Conservation (phyloP, 2,329 filamentous ascomycete species). For the Ambrosiella cleistominuta region DNA sequence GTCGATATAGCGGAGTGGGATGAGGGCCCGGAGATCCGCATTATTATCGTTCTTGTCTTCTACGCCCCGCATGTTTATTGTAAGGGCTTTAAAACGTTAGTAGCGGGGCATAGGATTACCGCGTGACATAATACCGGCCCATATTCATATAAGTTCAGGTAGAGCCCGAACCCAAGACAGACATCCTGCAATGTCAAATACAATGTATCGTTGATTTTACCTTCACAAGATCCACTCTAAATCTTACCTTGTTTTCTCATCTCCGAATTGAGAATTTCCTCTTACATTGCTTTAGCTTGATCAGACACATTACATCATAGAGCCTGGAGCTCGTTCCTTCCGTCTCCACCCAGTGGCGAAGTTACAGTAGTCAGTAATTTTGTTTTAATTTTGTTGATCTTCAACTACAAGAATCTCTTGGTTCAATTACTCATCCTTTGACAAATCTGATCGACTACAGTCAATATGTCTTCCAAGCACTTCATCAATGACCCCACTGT, state of each 20-base stretch:
- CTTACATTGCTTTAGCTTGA: background rate
- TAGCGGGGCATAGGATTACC: background rate
- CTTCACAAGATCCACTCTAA: background rate
- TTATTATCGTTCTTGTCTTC: background rate
- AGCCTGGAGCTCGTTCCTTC: background rate
- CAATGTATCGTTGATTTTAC: background rate
- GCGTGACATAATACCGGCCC: background rate
- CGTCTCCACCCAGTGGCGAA: background rate
- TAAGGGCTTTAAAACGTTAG: background rate
- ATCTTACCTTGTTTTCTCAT: background rate
- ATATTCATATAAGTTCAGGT: background rate
- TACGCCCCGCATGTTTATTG: background rate
- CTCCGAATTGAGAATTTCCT: background rate
- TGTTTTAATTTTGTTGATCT: background rate
- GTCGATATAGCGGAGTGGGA: background rate
- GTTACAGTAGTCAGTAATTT: background rate
- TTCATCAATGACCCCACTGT: slow-evolving; percentile 73
- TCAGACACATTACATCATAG: background rate
- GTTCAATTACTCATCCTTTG: background rate
- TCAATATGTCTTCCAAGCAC: slow-evolving; percentile 48
- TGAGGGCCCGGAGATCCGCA: background rate
- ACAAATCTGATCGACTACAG: background rate
- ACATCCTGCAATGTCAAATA: background rate
- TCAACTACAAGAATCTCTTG: background rate
- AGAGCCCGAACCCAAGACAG: background rate